Evolutionary conservation across 2,329 filamentous ascomycete genomes (phyloP), one percentile per base, ranked within the genome.

Genomic region (Penicillium sp.): DNA sequence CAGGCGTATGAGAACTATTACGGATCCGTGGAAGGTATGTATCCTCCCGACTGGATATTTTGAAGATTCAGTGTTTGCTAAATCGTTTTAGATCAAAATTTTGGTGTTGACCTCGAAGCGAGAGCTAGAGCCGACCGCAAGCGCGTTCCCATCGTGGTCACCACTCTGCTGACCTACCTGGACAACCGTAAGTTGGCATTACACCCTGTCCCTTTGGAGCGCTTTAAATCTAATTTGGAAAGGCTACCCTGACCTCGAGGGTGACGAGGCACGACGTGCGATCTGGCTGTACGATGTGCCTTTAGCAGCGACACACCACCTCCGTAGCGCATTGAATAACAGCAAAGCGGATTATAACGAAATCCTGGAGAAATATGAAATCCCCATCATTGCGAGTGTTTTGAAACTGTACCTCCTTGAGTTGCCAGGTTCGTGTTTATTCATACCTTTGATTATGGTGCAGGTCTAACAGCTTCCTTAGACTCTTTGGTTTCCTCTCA

Each of bases 1-100:
- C 83, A 89, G 41, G 85, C 88, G 3, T 98, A 98, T 70, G 93
- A 98, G 72, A 98, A 97, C 69, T 98, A 98, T 73, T 98, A 98
- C 75, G 96, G 96, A 70, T 89, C 87, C 57, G 89, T 96, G 22
- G 93, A 96, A 67, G 77, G 77, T 79, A 65, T n/a, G n/a, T n/a
- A n/a, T n/a, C n/a, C n/a, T n/a, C n/a, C n/a, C 53, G 38, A 21
- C 21, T n/a, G n/a, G n/a, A n/a, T n/a, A n/a, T n/a, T n/a, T n/a
- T n/a, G n/a, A n/a, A n/a, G n/a, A n/a, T n/a, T n/a, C n/a, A n/a
- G 17, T 28, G n/a, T n/a, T n/a, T 48, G 22, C 57, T 63, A 51
- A 57, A n/a, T n/a, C n/a, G n/a, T 45, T 43, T 24, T 61, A 79
- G 90, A 96, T 65, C 90, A 97, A 77, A 95, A 88, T 0, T 98